These are phyloP conservation scores for Cryptosporidium ryanae DNA, from an alignment of 169 alveolate species.

Conservation along the genomic window DNA sequence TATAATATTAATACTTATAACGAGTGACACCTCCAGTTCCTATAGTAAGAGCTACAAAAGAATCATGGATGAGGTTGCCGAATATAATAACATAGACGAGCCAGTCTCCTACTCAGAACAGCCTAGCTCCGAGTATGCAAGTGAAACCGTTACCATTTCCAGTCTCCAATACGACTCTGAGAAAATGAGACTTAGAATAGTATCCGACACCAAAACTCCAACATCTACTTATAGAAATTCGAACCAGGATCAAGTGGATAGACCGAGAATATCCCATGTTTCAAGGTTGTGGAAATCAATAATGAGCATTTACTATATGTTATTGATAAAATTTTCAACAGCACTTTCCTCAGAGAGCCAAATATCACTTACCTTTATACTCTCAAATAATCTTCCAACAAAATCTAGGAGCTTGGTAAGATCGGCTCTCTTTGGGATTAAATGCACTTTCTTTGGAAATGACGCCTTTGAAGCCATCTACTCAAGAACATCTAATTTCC, in stretches of 20 bases:
- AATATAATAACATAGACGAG: not conserved
- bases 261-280: not conserved
- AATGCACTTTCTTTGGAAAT: constrained; percentile 55
- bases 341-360: not conserved
- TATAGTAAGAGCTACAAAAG: constrained; percentile 25
- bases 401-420: constrained; percentile 11
- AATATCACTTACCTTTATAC: constrained; percentile 43
- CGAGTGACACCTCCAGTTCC: constrained; percentile 41
- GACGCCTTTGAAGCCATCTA: constrained; percentile 43
- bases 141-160: not conserved
- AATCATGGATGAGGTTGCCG: not conserved
- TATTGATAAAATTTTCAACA: not conserved
- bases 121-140: not conserved
- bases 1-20: constrained; percentile 3
- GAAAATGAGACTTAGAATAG: not conserved
- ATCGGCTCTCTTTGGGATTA: constrained; percentile 17
- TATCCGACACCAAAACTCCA: not conserved
- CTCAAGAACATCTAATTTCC: not conserved
- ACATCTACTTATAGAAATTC: not conserved
- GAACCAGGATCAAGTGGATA: not conserved
- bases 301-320: not conserved
- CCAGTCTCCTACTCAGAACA: not conserved
- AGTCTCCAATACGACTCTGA: not conserved
- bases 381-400: constrained; percentile 39
- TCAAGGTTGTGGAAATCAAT: not conserved